These are phyloP conservation scores for Pseudocercospora cruenta DNA, from an alignment of 2,329 filamentous ascomycete genomes.

Conservation along the genomic window DNA sequence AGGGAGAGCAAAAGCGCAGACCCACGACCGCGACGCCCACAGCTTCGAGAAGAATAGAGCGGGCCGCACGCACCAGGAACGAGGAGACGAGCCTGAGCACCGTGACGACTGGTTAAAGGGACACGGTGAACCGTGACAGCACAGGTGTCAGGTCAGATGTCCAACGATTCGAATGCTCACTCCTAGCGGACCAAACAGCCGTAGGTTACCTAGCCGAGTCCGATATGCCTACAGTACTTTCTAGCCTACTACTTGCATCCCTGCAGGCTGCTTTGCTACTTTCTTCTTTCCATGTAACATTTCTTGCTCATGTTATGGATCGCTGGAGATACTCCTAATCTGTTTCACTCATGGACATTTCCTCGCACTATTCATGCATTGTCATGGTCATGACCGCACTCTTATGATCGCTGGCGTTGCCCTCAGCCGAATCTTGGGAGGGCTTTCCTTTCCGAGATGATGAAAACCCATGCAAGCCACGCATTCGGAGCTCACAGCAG, in stretches of 20 bases:
- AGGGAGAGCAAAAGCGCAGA: background rate
- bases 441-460: background rate
- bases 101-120: background rate
- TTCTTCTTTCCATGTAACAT: background rate
- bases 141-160: conserved; percentile 2
- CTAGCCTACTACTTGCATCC: background rate
- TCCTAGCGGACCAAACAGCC: background rate
- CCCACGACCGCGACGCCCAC: background rate
- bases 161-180: background rate
- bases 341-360: background rate
- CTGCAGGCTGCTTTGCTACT: background rate
- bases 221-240: background rate
- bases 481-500: background rate
- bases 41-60: conserved; percentile 8
- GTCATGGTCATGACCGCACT: background rate
- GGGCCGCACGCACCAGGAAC: conserved; percentile 13
- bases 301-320: background rate
- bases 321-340: too few species aligned
- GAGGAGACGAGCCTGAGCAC: background rate
- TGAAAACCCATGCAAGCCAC: background rate
- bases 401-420: background rate
- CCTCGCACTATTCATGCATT: background rate
- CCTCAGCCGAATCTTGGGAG: background rate
- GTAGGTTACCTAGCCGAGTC: background rate
- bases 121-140: background rate